Conservation (phyloP, 305 asterid genomes). For the Fraxinus velutina region DNA sequence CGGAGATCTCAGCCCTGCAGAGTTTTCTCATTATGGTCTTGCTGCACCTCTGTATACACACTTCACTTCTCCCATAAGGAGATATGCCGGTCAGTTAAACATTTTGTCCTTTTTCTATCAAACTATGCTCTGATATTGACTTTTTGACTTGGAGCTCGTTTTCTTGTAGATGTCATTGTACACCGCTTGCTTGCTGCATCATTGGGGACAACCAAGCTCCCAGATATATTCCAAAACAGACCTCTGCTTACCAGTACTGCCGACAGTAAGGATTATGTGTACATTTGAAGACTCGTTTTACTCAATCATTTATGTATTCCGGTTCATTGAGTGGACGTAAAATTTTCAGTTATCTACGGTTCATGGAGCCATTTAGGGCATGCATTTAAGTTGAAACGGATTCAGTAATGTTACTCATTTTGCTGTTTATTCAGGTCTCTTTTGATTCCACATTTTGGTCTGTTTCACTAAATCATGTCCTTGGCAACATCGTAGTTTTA, state of each 20-base stretch:
- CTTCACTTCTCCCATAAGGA: slow-evolving; percentile 96
- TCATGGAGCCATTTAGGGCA: slow-evolving; percentile 12
- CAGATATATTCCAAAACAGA: slow-evolving; percentile 70
- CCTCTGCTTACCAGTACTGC: slow-evolving; percentile 71
- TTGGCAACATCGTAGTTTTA: not conserved
- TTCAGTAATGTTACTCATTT: slow-evolving; percentile 11
- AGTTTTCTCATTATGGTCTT: slow-evolving; percentile 87
- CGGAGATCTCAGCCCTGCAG: slow-evolving; percentile 93
- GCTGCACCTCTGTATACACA: slow-evolving; percentile 91
- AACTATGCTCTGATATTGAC: slow-evolving; percentile 17
- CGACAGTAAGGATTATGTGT: slow-evolving; percentile 62
- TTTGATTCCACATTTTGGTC: slow-evolving; percentile 14
- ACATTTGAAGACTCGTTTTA: not conserved
- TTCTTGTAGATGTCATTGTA: slow-evolving; percentile 73
- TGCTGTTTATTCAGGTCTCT: slow-evolving; percentile 3
- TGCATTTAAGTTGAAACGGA: not conserved
- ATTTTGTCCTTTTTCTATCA: slow-evolving; percentile 16
- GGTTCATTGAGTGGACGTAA: slow-evolving; percentile 19
- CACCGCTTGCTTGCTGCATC: slow-evolving; percentile 97
- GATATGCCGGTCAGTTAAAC: slow-evolving; percentile 75
- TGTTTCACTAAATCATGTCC: not conserved
- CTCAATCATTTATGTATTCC: not conserved
- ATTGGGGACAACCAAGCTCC: slow-evolving; percentile 83
- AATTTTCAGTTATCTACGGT: not conserved
- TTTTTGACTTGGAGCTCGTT: slow-evolving; percentile 24